Evolutionary conservation across 345 rosid genomes (phyloP).

Genomic region (Raphanus raphanistrum): DNA sequence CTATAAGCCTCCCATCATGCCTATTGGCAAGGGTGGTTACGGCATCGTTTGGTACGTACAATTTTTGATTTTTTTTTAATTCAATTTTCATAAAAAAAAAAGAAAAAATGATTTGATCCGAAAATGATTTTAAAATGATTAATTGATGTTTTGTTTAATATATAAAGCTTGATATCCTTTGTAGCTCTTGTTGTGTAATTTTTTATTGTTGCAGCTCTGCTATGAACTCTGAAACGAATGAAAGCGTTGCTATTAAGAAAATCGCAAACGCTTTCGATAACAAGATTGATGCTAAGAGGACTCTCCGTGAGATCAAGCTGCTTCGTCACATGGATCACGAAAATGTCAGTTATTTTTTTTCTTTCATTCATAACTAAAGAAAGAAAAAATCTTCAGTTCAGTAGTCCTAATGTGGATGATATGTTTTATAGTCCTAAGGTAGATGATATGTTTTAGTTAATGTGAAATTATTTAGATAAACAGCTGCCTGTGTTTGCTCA

Average conservation of each 20-base stretch:
- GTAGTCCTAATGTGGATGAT: background rate
- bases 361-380: background rate
- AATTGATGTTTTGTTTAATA: too few species aligned
- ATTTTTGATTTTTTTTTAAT: too few species aligned
- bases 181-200: too few species aligned
- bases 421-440: background rate
- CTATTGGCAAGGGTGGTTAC: slow-evolving; percentile 98
- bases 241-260: slow-evolving; percentile 91
- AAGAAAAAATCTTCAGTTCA: too few species aligned
- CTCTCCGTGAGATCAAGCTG: slow-evolving; percentile 97
- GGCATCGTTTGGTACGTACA: slow-evolving; percentile 24
- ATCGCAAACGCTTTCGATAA: slow-evolving; percentile 97
- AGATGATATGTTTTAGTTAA: background rate
- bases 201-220: slow-evolving; percentile 57
- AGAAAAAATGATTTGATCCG: too few species aligned
- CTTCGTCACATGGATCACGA: slow-evolving; percentile 99
- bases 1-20: slow-evolving; percentile 96
- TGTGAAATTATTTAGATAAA: background rate
- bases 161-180: too few species aligned
- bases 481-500: background rate
- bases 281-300: slow-evolving; percentile 95
- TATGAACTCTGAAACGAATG: slow-evolving; percentile 85
- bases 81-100: too few species aligned
- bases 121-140: too few species aligned
- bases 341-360: slow-evolving; percentile 50